Conservation (phyloP, 2,329 filamentous ascomycete genomes). For the Xylaria sp. region DNA sequence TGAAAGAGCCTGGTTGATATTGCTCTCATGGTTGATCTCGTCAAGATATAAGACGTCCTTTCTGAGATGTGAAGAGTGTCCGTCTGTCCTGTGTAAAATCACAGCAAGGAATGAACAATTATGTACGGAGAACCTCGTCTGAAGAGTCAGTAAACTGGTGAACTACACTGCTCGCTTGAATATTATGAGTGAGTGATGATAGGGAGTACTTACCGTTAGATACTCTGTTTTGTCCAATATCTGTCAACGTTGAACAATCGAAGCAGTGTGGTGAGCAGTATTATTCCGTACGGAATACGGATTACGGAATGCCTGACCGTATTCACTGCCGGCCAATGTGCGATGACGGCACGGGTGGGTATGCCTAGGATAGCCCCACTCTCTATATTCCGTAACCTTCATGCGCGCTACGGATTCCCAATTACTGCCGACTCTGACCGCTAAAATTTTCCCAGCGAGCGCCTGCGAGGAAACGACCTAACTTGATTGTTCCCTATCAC, state of each 20-base stretch:
- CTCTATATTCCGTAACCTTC: no score
- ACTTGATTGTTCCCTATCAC: neutral
- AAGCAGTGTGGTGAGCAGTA: no score
- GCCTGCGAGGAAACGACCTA: neutral
- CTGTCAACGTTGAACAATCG: no score
- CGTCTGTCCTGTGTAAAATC: neutral
- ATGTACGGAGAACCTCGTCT: neutral
- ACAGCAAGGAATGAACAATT: neutral
- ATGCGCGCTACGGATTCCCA: no score
- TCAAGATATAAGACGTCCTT: neutral
- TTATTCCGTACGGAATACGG: no score
- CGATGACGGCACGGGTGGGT: no score
- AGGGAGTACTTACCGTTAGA: no score
- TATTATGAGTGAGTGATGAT: neutral
- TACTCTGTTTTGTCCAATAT: no score
- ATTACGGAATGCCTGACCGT: no score
- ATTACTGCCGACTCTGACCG: conserved; percentile 44
- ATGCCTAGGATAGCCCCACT: neutral
- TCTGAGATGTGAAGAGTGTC: neutral
- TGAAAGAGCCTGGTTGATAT: conserved; percentile 45
- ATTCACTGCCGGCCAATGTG: no score
- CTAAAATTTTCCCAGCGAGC: conserved; percentile 43
- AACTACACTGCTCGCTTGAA: no score
- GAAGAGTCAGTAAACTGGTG: no score
- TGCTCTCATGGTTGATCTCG: conserved; percentile 34